A percentile compares a stretch with the other conserved stretches of the same genome.
Conservation (phyloP, 2,329 filamentous ascomycete species). For the Peltaster fructicola region DNA sequence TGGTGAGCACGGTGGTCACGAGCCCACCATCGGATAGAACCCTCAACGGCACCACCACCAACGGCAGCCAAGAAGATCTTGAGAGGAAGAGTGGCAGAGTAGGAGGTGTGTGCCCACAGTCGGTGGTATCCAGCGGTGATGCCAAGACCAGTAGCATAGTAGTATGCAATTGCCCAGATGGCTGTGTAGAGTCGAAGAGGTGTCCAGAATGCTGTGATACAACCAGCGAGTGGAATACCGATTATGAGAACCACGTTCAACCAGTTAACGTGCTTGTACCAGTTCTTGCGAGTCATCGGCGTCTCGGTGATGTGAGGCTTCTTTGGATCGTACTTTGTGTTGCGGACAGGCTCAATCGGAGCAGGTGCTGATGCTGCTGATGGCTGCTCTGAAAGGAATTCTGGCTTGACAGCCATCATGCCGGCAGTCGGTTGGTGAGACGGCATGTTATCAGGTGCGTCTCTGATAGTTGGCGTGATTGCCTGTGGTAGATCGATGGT, state of each 20-base stretch:
- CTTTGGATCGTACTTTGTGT: conserved; percentile 38
- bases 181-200: conserved; percentile 55
- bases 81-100: conserved; percentile 58
- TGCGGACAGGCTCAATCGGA: conserved; percentile 32
- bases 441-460: no score
- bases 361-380: conserved; percentile 28
- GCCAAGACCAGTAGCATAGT: conserved; percentile 49
- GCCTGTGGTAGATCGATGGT: no score
- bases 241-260: conserved; percentile 71
- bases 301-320: conserved; percentile 77
- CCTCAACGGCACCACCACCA: conserved; percentile 68
- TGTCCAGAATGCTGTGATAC: conserved; percentile 60
- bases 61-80: conserved; percentile 68
- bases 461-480: conserved; percentile 2
- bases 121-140: conserved; percentile 49
- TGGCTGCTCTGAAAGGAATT: conserved; percentile 27
- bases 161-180: conserved; percentile 58
- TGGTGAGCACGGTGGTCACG: conserved; percentile 76
- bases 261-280: conserved; percentile 90
- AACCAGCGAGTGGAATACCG: conserved; percentile 55
- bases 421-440: conserved; percentile 33
- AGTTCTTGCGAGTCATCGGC: conserved; percentile 65
- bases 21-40: conserved; percentile 79
- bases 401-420: conserved; percentile 31
- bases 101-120: conserved; percentile 73